Percentiles rank a stretch among this genome's conserved stretches.
Conservation (phyloP, 805 yeast genomes). For the Kuraishia molischiana region DNA sequence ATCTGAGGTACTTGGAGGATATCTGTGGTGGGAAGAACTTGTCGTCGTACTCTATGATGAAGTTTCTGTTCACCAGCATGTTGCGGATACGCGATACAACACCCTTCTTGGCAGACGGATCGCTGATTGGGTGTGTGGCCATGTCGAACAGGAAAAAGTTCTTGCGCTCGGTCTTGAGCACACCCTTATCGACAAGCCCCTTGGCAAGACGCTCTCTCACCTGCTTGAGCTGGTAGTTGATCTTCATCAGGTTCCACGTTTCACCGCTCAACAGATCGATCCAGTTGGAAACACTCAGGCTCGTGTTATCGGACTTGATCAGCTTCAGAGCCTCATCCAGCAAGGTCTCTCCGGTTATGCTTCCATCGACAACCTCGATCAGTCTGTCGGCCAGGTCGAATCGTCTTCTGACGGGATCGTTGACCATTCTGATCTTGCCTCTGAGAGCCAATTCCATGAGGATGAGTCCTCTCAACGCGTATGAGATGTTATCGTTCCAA, state of each 20-base stretch:
- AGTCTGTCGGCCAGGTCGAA: conserved; percentile 82
- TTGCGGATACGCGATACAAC: conserved; percentile 64
- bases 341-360: conserved; percentile 89
- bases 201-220: conserved; percentile 94
- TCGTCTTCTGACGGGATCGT: conserved; percentile 86
- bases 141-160: conserved; percentile 91
- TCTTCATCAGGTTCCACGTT: conserved; percentile 94
- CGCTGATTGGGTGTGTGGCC: conserved; percentile 98
- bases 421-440: conserved; percentile 78
- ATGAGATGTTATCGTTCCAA: conserved; percentile 97
- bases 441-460: conserved; percentile 86
- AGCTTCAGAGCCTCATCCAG: conserved; percentile 87
- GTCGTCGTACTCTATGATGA: conserved; percentile 41
- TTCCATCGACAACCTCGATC: conserved; percentile 77
- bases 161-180: conserved; percentile 89
- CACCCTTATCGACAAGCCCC: conserved; percentile 95
- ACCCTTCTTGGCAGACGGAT: conserved; percentile 73
- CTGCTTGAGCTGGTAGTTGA: conserved; percentile 91
- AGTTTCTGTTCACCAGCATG: conserved; percentile 62
- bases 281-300: conserved; percentile 79
- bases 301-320: conserved; percentile 77
- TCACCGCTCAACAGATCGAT: conserved; percentile 90
- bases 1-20: conserved; percentile 62
- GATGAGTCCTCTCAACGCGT: conserved; percentile 92
- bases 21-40: conserved; percentile 62